Evolutionary conservation across 73 alveolate genomes (phyloP), one percentile per base, ranked within the genome.

Genomic region (Stentor roeselii): DNA sequence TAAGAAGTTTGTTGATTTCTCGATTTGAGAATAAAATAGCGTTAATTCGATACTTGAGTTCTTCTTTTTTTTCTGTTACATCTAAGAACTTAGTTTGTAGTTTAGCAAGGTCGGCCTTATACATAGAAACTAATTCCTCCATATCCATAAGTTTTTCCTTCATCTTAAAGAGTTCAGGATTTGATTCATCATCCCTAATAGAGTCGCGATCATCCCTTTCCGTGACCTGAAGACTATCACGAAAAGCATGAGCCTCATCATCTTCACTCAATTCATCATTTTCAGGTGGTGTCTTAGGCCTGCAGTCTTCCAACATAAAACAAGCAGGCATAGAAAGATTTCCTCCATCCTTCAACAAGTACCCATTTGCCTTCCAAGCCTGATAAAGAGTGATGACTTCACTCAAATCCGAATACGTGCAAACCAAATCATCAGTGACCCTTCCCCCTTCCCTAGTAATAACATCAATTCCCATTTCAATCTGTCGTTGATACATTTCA

Each of bases 41-140:
- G 11, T 34, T 32, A 0, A 32, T 32, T 67, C 80, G 37, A 21
- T 21, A 34, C 14, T 30, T 34, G 15, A 67, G 21, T 67, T 67
- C 80, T 34, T 67, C 80, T 67, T 32, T 0, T 2, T 67, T 27
- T 67, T 67, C 80, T 1, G 37, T 32, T 30, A 32, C 80, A 27
- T 67, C 80, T 27, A 67, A 40, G 42, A 27, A 67, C 34, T 67
- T 67, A 14, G 21, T 2, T 34, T 67, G 80, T 1, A 67, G 80
- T 21, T 32, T 21, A 32, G 80, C 41, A 27, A 67, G 34, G 41
- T 67, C 80, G 14, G 80, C 41, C 37, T 67, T 67, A 67, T 67
- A 67, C 80, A 67, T 67, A 27, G 21, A 40, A 67, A 34, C 37
- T 30, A 67, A 34, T 27, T 67, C 80, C 1, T 67, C 80, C n/a